Evolutionary conservation across 805 yeast genomes (phyloP).

Genomic region (Metschnikowia vanudenii): DNA sequence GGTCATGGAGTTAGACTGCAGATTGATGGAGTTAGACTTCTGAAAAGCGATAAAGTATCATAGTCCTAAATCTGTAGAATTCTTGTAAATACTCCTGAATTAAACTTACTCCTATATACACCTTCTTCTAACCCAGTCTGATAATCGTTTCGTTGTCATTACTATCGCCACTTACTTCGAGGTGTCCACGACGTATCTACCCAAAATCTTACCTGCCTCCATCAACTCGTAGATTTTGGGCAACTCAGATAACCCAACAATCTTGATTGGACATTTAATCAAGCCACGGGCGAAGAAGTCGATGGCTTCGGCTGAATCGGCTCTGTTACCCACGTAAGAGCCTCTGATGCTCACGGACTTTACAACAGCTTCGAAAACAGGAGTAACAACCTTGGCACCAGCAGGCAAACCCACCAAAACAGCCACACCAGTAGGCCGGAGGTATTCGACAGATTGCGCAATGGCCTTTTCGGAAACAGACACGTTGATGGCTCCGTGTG

Average conservation of each 20-base stretch:
- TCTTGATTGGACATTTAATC: constrained; percentile 42
- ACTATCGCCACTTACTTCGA: constrained; percentile 25
- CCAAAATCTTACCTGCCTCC: constrained; percentile 43
- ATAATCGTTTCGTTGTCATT: neutral
- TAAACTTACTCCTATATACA: no score
- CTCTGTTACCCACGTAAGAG: constrained; percentile 48
- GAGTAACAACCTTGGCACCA: constrained; percentile 40
- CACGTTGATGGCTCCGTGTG: constrained; percentile 49
- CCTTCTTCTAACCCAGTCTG: neutral
- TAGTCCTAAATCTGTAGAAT: no score
- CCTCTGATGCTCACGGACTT: constrained; percentile 40
- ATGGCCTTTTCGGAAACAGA: constrained; percentile 55
- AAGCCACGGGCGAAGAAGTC: constrained; percentile 45
- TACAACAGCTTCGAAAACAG: constrained; percentile 42
- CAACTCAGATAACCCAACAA: constrained; percentile 42
- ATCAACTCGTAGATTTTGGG: constrained; percentile 39
- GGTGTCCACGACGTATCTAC: constrained; percentile 46
- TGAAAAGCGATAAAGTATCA: no score
- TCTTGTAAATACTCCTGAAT: no score
- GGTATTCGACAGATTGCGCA: constrained; percentile 41
- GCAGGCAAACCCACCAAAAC: constrained; percentile 48
- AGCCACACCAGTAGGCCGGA: constrained; percentile 42
- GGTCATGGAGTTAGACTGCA: no score
- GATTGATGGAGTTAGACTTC: no score
- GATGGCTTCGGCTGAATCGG: constrained; percentile 45